phyloP scores from a whole-genome alignment of 768 basidiomycete species.

The Cystofilobasidium capitatum region DNA sequence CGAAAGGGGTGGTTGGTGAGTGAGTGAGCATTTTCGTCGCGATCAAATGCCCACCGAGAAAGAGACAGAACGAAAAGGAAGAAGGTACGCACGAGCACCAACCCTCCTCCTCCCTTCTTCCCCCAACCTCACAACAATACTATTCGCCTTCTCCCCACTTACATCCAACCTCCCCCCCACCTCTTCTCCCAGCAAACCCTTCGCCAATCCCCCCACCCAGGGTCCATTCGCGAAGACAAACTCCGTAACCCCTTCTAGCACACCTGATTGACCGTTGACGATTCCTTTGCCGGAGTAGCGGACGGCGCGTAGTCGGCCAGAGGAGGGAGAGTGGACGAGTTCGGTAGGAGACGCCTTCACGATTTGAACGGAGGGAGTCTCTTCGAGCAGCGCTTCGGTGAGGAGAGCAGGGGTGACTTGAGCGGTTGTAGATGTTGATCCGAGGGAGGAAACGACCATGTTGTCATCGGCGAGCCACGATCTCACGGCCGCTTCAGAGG shows the following conservation, averaged over 20 bases:
- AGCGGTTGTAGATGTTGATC: constrained; percentile 34
- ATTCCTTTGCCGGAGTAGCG: constrained; percentile 45
- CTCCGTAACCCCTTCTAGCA: constrained; percentile 48
- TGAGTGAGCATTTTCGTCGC: neutral
- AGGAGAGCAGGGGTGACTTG: constrained; percentile 39
- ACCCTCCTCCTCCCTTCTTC: constrained; percentile 29
- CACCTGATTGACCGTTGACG: constrained; percentile 30
- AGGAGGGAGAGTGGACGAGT: constrained; percentile 1
- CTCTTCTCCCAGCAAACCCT: constrained; percentile 35
- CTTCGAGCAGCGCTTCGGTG: constrained; percentile 44
- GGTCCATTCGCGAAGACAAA: constrained; percentile 75
- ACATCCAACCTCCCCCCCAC: constrained; percentile 35
- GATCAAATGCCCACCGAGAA: constrained; percentile 30
- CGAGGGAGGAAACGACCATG: constrained; percentile 31
- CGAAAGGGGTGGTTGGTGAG: neutral
- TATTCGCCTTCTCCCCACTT: constrained; percentile 39
- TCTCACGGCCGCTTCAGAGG: constrained; percentile 28
- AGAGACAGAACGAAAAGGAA: constrained; percentile 31
- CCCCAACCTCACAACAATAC: constrained; percentile 37
- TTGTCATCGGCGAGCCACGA: constrained; percentile 34
- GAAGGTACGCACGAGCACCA: constrained; percentile 24
- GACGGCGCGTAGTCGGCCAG: constrained; percentile 38
- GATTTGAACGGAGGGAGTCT: constrained; percentile 52
- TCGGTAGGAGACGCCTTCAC: constrained; percentile 43
- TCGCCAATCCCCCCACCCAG: constrained; percentile 59